Evolutionary conservation across 495 filamentous ascomycete genomes (phyloP).

Genomic region (Penicillium soppii): DNA sequence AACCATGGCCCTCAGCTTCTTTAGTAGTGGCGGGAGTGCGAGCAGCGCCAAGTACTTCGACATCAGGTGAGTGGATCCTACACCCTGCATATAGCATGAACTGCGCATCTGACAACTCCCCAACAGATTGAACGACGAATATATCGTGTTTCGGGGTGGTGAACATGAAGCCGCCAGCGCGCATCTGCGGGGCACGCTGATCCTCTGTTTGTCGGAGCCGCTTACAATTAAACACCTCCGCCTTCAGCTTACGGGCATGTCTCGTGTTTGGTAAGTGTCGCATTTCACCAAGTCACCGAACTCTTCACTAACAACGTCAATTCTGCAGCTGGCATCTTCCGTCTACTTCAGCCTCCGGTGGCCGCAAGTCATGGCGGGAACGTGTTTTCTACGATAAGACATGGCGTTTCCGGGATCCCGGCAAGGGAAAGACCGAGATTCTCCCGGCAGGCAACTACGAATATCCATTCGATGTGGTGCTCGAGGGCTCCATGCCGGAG

Average conservation of each 20-base stretch:
- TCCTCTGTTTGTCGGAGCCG: slow-evolving; percentile 69
- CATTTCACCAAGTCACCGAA: neutral
- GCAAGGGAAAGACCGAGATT: slow-evolving; percentile 56
- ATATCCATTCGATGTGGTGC: slow-evolving; percentile 78
- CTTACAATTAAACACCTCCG: slow-evolving; percentile 71
- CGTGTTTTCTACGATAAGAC: slow-evolving; percentile 56
- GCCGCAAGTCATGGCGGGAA: slow-evolving; percentile 50
- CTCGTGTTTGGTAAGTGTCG: slow-evolving; percentile 62
- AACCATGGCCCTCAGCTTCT: slow-evolving; percentile 53
- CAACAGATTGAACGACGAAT: slow-evolving; percentile 70
- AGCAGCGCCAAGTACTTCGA: slow-evolving; percentile 56
- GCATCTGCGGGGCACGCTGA: slow-evolving; percentile 68
- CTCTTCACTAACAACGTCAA: slow-evolving; percentile 8
- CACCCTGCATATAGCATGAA: neutral
- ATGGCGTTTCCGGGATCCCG: slow-evolving; percentile 52
- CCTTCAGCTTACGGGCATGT: slow-evolving; percentile 68
- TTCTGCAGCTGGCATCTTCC: slow-evolving; percentile 46
- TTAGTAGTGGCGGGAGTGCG: slow-evolving; percentile 45
- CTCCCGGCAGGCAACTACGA: slow-evolving; percentile 82
- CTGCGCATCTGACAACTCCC: slow-evolving; percentile 5
- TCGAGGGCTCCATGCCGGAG: slow-evolving; percentile 77
- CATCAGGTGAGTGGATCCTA: slow-evolving; percentile 44
- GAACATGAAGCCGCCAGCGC: slow-evolving; percentile 76
- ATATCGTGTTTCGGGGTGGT: slow-evolving; percentile 74
- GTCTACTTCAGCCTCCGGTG: slow-evolving; percentile 42